A percentile compares a stretch with the other conserved stretches of the same genome.
Conservation (phyloP, 352 stramenopile genomes). For the Phytophthora parvispora region DNA sequence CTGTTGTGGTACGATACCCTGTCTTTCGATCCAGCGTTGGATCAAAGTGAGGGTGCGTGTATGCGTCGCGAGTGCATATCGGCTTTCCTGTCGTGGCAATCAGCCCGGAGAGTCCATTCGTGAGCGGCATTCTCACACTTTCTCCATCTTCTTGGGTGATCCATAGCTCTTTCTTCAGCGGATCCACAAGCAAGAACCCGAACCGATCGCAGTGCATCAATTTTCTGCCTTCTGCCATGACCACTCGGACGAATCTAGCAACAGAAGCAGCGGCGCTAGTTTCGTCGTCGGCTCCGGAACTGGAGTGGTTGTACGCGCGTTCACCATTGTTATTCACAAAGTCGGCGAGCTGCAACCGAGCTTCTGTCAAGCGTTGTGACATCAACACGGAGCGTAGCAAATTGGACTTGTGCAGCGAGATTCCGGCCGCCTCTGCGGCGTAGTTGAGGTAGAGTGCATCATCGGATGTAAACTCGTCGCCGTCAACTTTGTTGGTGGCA, state of each 20-base stretch:
- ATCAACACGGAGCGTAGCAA: constrained; percentile 72
- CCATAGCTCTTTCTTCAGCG: constrained; percentile 79
- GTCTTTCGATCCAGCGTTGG: constrained; percentile 71
- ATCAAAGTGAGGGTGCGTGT: constrained; percentile 69
- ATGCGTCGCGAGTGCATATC: constrained; percentile 65
- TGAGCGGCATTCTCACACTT: constrained; percentile 68
- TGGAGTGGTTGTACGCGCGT: constrained; percentile 28
- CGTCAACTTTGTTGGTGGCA: constrained; percentile 78
- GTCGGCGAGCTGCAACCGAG: constrained; percentile 64
- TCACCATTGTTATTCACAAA: constrained; percentile 62
- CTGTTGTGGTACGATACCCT: constrained; percentile 73
- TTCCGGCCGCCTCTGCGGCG: constrained; percentile 72
- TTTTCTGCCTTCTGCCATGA: constrained; percentile 66
- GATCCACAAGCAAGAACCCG: constrained; percentile 69
- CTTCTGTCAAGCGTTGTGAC: constrained; percentile 73
- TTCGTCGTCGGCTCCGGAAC: constrained; percentile 43
- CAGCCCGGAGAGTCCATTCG: constrained; percentile 67
- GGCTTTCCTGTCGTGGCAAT: constrained; percentile 61
- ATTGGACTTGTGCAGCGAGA: constrained; percentile 79
- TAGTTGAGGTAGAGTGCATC: constrained; percentile 84
- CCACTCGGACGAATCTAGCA: constrained; percentile 61
- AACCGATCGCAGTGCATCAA: constrained; percentile 73
- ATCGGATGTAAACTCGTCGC: constrained; percentile 71
- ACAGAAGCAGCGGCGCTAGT: constrained; percentile 57
- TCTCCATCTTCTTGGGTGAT: constrained; percentile 68